phyloP scores from a whole-genome alignment of 805 yeast species.

The Myxozyma lipomycoides region DNA sequence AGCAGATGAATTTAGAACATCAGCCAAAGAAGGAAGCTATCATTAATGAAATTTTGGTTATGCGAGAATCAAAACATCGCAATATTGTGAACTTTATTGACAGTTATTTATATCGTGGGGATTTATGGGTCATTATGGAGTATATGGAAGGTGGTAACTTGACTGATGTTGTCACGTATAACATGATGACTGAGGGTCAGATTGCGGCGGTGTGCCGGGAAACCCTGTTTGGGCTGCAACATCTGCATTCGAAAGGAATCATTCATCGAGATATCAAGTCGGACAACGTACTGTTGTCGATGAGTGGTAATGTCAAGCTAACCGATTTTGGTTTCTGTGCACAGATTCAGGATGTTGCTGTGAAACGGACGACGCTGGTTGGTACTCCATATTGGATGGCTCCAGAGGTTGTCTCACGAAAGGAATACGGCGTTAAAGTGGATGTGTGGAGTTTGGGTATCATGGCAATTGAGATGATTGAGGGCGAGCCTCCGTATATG shows the following conservation, averaged over 20 bases:
- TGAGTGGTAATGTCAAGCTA: conserved; percentile 83
- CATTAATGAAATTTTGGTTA: conserved; percentile 90
- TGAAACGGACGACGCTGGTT: conserved; percentile 95
- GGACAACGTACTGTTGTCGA: conserved; percentile 79
- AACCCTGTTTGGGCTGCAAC: conserved; percentile 78
- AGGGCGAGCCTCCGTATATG: conserved; percentile 97
- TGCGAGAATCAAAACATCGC: conserved; percentile 85
- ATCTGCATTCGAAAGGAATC: conserved; percentile 86
- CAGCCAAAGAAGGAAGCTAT: conserved; percentile 96
- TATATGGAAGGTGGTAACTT: conserved; percentile 98
- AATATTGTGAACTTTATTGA: conserved; percentile 94
- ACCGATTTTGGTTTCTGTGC: conserved; percentile 97
- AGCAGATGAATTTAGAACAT: conserved; percentile 90
- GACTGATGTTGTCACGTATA: conserved; percentile 91
- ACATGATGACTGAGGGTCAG: conserved; percentile 86
- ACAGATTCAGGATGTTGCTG: conserved; percentile 71
- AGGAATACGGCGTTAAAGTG: conserved; percentile 93
- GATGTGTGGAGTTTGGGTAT: conserved; percentile 98
- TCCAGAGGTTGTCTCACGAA: conserved; percentile 92
- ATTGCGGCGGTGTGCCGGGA: conserved; percentile 94
- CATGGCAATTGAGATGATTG: conserved; percentile 98
- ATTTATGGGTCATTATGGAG: conserved; percentile 96
- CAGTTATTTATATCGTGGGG: conserved; percentile 64
- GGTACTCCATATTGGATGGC: conserved; percentile 99
- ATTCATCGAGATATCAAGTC: conserved; percentile 96